Base-by-base conservation (phyloP, 768 basidiomycete species). In the Suillus occidentalis region DNA sequence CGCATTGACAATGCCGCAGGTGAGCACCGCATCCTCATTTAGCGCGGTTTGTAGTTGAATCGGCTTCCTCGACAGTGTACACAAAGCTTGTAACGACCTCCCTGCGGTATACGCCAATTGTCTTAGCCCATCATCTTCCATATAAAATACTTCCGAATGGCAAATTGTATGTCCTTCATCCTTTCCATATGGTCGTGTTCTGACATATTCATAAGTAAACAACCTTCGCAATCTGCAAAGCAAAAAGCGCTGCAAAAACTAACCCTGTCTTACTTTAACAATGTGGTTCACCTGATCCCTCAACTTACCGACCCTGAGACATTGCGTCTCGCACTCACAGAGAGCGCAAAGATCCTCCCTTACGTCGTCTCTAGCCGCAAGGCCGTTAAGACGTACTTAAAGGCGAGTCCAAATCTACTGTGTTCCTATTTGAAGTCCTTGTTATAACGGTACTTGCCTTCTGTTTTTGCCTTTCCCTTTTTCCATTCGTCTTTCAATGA, bases 21-120 rank as follows among this genome's bases (percentile, higher is more conserved):
- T 94, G 69, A 63, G 84, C 71, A 63, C 49, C 40, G 8, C 20
- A 13, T 45, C 6, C 9, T 50, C 1, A 2, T 9, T 18, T 13
- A 12, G 42, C 18, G 14, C 18, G 6, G 4, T 59, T 20, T 42
- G 40, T 42, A 59, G 14, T n/a, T 25, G 12, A 56, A 40, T 25
- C 13, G 31, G 36, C 58, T 34, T 28, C 42, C 62, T 22, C 37
- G 20, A 43, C 63, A 97, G 95, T 98, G n/a, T 99, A 96, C 80
- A 90, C 90, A 80, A 97, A 98, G 79, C 84, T 99, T 25, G 82
- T 99, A 52, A 86, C 86, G 13, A 97, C 96, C 0, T 80, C 95
- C 2, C 81, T 99, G 34, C 88, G 87, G 72, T 99, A 93, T 77
- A 96, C 96, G 0, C 96, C 97, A 2, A 84, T 98, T 47, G 84